Percentiles rank a stretch among this genome's conserved stretches.
Evolutionary conservation across 2,329 filamentous ascomycete genomes (phyloP).

Genomic region (Sclerotinia nivalis): DNA sequence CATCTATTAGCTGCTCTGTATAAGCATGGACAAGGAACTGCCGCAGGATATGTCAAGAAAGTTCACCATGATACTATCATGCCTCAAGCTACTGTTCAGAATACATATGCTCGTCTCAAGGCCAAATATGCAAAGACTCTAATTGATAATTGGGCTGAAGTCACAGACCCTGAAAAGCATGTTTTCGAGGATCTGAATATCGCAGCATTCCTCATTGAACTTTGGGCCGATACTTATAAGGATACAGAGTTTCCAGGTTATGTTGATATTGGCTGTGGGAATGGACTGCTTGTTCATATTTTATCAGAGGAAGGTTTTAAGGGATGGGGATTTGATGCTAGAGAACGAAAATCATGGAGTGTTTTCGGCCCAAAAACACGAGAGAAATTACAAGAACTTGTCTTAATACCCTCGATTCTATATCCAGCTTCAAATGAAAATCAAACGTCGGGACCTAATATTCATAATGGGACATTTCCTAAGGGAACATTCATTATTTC

Average conservation of each 20-base stretch:
- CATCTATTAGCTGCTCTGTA: conserved; percentile 67
- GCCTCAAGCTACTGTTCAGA: conserved; percentile 73
- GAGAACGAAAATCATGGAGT: conserved; percentile 80
- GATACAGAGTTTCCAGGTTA: conserved; percentile 73
- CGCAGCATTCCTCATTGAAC: conserved; percentile 86
- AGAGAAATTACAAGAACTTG: conserved; percentile 55
- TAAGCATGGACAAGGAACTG: conserved; percentile 70
- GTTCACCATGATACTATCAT: conserved; percentile 82
- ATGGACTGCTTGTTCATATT: conserved; percentile 85
- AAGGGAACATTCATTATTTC: conserved; percentile 86
- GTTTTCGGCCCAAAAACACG: conserved; percentile 60
- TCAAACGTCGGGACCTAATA: conserved; percentile 41
- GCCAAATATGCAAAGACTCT: conserved; percentile 71
- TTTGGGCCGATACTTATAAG: conserved; percentile 84
- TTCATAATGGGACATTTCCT: conserved; percentile 66
- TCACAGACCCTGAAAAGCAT: conserved; percentile 85
- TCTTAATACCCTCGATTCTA: conserved; percentile 56
- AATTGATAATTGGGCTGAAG: conserved; percentile 78
- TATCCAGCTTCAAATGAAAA: conserved; percentile 23
- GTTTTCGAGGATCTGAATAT: conserved; percentile 94
- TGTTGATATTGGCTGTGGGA: conserved; percentile 94
- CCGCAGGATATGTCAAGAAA: conserved; percentile 72
- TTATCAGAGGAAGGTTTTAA: conserved; percentile 76
- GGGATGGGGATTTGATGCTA: conserved; percentile 91
- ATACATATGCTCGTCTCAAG: conserved; percentile 81